Base-by-base conservation (phyloP, 2,329 filamentous ascomycete genomes). In the Paracorniculantispora psalliotae region DNA sequence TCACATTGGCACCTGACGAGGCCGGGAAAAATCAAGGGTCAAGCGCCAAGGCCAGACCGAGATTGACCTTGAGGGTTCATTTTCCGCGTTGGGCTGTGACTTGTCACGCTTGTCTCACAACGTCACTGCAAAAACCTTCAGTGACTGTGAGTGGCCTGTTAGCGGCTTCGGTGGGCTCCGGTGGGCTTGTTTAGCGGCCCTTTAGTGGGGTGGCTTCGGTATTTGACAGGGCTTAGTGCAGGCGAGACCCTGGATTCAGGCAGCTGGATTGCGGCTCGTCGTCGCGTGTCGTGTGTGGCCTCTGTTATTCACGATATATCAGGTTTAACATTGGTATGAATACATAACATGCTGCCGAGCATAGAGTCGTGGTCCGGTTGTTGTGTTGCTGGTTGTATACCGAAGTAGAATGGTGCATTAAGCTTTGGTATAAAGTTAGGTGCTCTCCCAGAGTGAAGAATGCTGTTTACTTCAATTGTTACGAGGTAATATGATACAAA, bases 1-100 rank as follows among this genome's bases (percentile, higher is more conserved):
- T 51, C 30, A 17, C 37, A 41, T 33, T 33, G n/a, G 46, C 46
- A 19, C 17, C 46, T 49, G 26, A 49, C 26, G 17, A 49, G 25
- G 46, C 15, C n/a, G 33, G 9, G 17, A 37, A 39, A 39, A 49
- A 26, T 35, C 10, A 10, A 39, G 21, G 28, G 48, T 25, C 28
- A n/a, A n/a, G 25, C 19, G 28, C 30, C 48, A 50, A 37, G 48
- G 4, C 28, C 2, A 6, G 1, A 15, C 10, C 48, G 19, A 37
- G 33, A 51, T 51, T n/a, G 8, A 51, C 48, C 48, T 19, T 51
- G 48, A 51, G 30, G 48, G 48, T 48, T n/a, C n/a, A 15, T 41
- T 41, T 48, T 28, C 23, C 23, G 25, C 37, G 44, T 48, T 48
- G 44, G 44, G 23, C 44, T n/a, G n/a, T n/a, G n/a, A n/a, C n/a